Evolutionary conservation across 306 rosid genomes (phyloP), one percentile per base, ranked within the genome.

Genomic region (Acacia confusa): DNA sequence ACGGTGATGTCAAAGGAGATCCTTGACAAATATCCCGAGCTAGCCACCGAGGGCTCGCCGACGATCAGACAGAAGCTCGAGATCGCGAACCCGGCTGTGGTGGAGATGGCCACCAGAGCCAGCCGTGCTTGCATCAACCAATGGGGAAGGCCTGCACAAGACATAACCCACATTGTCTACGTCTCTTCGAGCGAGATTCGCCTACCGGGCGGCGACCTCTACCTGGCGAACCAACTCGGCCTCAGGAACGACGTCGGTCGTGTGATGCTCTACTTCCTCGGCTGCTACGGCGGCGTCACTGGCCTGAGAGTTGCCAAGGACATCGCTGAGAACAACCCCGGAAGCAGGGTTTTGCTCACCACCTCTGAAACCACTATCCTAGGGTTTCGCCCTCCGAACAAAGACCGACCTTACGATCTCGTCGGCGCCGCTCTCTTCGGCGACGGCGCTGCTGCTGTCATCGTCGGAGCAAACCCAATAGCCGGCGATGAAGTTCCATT

Each of bases 371-470:
- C 99, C 11, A 95, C 99, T 20, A 93, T 92, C 1, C 98, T 95
- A 0, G 99, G 99, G 20, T 95, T 92, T 72, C 75, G 98, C 27
- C 98, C 99, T 4, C 99, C 98, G 0, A 95, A 87, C 63, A 91
- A 89, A 73, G 85, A 88, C 2, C 86, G 99, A 50, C 98, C 99
- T 12, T 96, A 96, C 22, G 98, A 96, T 69, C 97, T 96, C 2
- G 99, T 96, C 0, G 98, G 98, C n/a, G 98, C 98, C n/a, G 99
- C 97, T 6, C 93, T 96, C 44, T 96, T 96, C 8, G 98, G 98
- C 0, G 99, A 96, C 22, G 98, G 98, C 1, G 99, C 98, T 6
- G 98, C 99, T 0, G 97, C 98, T 0, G 99, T 78, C 14, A 92
- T 96, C 47, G 16, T 96, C 14, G 98, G 99, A 86, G 57, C 92